Percentiles rank a stretch among this genome's conserved stretches.
Evolutionary conservation across 2,329 filamentous ascomycete species (phyloP).

Genomic region (Orbilia oligospora): DNA sequence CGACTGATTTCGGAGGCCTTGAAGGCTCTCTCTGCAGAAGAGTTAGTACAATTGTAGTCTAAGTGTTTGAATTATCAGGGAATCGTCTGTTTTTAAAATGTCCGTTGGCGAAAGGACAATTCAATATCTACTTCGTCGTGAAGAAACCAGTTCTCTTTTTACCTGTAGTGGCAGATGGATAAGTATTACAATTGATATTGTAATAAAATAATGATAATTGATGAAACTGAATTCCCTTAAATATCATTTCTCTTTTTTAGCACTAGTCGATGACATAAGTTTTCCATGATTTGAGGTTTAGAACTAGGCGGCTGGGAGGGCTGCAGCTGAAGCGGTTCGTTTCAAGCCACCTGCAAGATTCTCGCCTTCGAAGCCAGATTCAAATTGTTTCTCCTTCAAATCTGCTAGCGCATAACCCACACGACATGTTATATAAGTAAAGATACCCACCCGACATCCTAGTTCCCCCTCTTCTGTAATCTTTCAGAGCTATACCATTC

Average conservation of each 20-base stretch:
- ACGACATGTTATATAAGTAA: constrained; percentile 37
- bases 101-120: constrained; percentile 10
- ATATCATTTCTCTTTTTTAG: background rate
- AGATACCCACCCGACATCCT: constrained; percentile 15
- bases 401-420: constrained; percentile 16
- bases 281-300: background rate
- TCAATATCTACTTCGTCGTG: background rate
- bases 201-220: background rate
- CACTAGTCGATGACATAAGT: background rate
- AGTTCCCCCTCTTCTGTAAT: constrained; percentile 9
- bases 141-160: background rate
- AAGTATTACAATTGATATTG: background rate
- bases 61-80: background rate
- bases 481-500: constrained; percentile 6
- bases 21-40: background rate
- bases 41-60: background rate
- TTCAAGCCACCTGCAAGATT: constrained; percentile 29
- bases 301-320: constrained; percentile 1
- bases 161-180: background rate
- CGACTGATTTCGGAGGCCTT: background rate
- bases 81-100: background rate
- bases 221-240: background rate
- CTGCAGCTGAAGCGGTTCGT: background rate
- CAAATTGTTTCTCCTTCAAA: constrained; percentile 13
- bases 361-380: background rate